Evolutionary conservation across 768 basidiomycete genomes (phyloP).

Genomic region (Rossbeevera mucosa): DNA sequence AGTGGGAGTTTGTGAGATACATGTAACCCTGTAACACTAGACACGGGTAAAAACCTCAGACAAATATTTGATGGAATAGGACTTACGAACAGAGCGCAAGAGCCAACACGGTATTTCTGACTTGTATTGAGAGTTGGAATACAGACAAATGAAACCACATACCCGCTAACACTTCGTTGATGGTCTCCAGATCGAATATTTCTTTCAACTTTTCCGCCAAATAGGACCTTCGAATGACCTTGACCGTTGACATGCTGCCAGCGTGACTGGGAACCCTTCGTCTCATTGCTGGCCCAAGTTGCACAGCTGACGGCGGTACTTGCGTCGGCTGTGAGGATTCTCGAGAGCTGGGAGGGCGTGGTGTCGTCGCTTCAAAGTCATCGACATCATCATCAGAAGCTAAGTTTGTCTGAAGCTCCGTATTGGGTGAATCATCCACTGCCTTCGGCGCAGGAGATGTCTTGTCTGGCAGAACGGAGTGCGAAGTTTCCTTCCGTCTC

Average conservation of each 20-base stretch:
- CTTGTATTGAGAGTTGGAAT: constrained; percentile 4
- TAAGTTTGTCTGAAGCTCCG: constrained; percentile 30
- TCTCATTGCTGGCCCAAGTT: constrained; percentile 19
- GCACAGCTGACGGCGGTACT: constrained; percentile 5
- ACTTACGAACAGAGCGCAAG: constrained; percentile 82
- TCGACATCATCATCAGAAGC: constrained; percentile 50
- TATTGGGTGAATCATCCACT: constrained; percentile 32
- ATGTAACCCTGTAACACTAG: constrained; percentile 95
- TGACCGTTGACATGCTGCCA: constrained; percentile 72
- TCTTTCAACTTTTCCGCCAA: constrained; percentile 87
- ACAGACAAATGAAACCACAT: constrained; percentile 20
- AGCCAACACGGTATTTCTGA: constrained; percentile 94
- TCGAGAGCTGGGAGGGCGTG: constrained; percentile 31
- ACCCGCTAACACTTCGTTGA: constrained; percentile 85
- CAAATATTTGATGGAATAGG: not conserved
- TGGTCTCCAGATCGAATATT: constrained; percentile 76
- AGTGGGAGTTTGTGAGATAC: constrained; percentile 88
- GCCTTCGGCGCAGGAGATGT: constrained; percentile 9
- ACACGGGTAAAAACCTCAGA: constrained; percentile 2
- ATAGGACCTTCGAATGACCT: constrained; percentile 58
- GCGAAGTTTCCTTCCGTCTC: constrained; percentile 37
- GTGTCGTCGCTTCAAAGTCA: constrained; percentile 55
- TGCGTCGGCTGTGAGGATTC: constrained; percentile 6
- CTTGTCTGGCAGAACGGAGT: constrained; percentile 11
- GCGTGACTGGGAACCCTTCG: constrained; percentile 35